Percentiles rank a stretch among this genome's conserved stretches.
phyloP scores from a whole-genome alignment of 495 filamentous ascomycete species.

The Penicillium desertorum region DNA sequence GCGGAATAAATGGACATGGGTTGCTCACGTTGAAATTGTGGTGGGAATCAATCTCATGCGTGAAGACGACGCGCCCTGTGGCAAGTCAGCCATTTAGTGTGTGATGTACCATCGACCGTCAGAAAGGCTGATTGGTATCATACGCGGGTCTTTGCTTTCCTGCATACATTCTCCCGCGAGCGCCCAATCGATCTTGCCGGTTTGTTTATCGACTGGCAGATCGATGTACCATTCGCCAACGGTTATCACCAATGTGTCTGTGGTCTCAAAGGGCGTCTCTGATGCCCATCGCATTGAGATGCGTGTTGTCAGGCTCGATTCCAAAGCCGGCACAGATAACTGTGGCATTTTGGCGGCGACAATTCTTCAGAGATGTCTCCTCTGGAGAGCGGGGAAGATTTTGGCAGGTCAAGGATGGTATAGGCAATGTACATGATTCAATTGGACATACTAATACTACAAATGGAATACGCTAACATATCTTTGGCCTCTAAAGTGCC shows the following conservation, averaged over 20 bases:
- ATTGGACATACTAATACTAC: neutral
- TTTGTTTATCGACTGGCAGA: constrained; percentile 21
- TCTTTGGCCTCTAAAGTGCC: neutral
- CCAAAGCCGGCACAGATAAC: neutral
- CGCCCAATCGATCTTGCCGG: constrained; percentile 26
- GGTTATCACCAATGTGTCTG: constrained; percentile 20
- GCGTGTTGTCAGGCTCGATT: neutral
- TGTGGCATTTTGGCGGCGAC: neutral
- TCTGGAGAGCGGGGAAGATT: neutral
- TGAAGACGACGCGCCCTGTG: constrained; percentile 12
- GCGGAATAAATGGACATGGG: constrained; percentile 12
- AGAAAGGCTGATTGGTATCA: neutral
- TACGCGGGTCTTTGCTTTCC: neutral
- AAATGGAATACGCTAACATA: neutral
- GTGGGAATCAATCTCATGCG: constrained; percentile 21
- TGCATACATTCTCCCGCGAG: constrained; percentile 16
- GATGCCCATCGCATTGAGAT: constrained; percentile 24
- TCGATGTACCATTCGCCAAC: constrained; percentile 22
- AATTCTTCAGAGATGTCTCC: neutral
- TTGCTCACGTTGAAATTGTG: constrained; percentile 16
- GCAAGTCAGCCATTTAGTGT: neutral
- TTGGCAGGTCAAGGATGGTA: neutral
- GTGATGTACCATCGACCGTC: neutral
- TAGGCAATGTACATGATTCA: neutral
- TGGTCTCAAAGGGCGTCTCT: constrained; percentile 17